Percentiles rank a stretch among this genome's conserved stretches.
phyloP scores from a whole-genome alignment of 306 rosid species.

The Cucurbita pepo region DNA sequence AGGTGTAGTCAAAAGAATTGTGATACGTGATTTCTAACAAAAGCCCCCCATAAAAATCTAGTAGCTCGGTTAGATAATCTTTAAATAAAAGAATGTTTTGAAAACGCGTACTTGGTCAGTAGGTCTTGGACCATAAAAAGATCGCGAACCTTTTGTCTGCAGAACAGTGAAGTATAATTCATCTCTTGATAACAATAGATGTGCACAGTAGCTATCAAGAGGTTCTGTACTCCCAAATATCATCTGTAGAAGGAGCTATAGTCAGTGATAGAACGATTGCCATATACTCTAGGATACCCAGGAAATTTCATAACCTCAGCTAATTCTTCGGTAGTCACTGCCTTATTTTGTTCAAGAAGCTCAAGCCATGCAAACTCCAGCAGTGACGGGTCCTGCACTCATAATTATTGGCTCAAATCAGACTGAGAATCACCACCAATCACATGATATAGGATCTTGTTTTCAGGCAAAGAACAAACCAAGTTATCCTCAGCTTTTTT shows the following conservation, averaged over 20 bases:
- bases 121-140: conserved; percentile 73
- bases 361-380: conserved; percentile 97
- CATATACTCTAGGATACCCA: conserved; percentile 5
- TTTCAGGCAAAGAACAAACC: conserved; percentile 38
- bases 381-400: conserved; percentile 60
- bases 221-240: conserved; percentile 72
- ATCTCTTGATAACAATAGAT: conserved; percentile 71
- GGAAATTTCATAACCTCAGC: conserved; percentile 49
- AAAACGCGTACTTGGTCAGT: conserved; percentile 50
- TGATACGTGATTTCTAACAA: too few relatives aligned
- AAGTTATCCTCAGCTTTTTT: conserved; percentile 50
- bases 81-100: background rate
- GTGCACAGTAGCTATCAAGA: conserved; percentile 87
- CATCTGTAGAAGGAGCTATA: conserved; percentile 45
- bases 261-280: conserved; percentile 15
- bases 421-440: background rate
- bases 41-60: background rate
- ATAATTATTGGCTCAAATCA: conserved; percentile 7
- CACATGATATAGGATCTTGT: background rate
- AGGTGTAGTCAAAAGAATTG: too few relatives aligned
- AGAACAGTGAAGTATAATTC: conserved; percentile 72
- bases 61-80: background rate
- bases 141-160: conserved; percentile 59
- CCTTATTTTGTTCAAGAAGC: conserved; percentile 69
- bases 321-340: conserved; percentile 66